Percentiles rank a stretch among this genome's conserved stretches.
Conservation (phyloP, 2,329 filamentous ascomycete genomes). For the Scedosporium boydii region DNA sequence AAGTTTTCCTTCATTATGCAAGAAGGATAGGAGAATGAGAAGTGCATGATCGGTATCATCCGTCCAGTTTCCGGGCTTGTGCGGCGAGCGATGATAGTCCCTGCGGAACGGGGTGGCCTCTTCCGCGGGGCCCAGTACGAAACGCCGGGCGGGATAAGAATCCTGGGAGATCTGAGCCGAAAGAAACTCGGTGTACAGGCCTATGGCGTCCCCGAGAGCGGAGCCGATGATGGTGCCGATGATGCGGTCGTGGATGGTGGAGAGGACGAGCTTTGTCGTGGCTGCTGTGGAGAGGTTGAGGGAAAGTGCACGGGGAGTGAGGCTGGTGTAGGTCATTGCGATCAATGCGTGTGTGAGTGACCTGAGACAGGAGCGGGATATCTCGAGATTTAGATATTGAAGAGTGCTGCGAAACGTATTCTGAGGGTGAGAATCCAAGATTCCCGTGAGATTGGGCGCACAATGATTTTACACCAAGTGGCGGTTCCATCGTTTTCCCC, state of each 20-base stretch:
- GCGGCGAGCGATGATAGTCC: constrained; percentile 35
- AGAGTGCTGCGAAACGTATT: no score
- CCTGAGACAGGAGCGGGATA: no score
- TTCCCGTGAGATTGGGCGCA: no score
- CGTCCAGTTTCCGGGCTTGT: constrained; percentile 36
- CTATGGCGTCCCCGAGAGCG: constrained; percentile 43
- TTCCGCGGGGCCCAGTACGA: constrained; percentile 26
- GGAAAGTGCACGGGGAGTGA: not conserved
- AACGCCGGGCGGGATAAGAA: constrained; percentile 27
- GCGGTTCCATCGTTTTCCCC: no score
- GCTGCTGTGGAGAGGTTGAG: not conserved
- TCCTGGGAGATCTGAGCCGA: constrained; percentile 21
- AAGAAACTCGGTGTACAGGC: constrained; percentile 44
- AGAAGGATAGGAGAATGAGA: constrained; percentile 36
- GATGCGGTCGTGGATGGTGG: constrained; percentile 25
- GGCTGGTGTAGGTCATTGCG: not conserved
- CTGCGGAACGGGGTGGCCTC: constrained; percentile 28
- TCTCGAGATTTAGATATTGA: no score
- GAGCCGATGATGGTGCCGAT: constrained; percentile 38
- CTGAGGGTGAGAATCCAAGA: no score
- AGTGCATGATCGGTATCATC: constrained; percentile 47
- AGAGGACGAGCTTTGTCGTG: not conserved
- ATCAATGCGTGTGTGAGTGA: not conserved
- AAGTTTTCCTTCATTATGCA: constrained; percentile 31
- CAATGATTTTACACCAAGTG: no score